Base-by-base conservation (phyloP, 495 filamentous ascomycete genomes). In the Jackrogersella multiformis region DNA sequence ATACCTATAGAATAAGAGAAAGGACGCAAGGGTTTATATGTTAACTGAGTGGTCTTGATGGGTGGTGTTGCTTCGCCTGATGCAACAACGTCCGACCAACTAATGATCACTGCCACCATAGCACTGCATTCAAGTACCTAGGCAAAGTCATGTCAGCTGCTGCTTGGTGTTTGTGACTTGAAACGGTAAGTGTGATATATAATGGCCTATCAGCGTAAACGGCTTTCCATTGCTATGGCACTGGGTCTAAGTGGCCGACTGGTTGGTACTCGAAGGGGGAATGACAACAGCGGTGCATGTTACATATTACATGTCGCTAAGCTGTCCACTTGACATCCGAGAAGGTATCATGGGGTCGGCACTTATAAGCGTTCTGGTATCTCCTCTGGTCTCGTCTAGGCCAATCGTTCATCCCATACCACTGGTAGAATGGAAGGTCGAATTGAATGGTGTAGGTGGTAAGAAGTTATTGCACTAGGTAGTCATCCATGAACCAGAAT, bases 401-500 rank as follows among this genome's bases (percentile, higher is more conserved):
- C 54, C 45, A 52, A 52, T 59, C 38, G 24, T 53, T 12, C 21
- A 53, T 58, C 24, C 7, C 23, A 12, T 12, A 12, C 12, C 20
- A 42, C 21, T 26, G 42, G 42, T 21, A n/a, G n/a, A n/a, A n/a
- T n/a, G n/a, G n/a, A n/a, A n/a, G n/a, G n/a, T n/a, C n/a, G n/a
- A n/a, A n/a, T n/a, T n/a, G n/a, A n/a, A n/a, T n/a, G n/a, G n/a
- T n/a, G n/a, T n/a, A n/a, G n/a, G n/a, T n/a, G n/a, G n/a, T n/a
- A n/a, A n/a, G n/a, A n/a, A n/a, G n/a, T n/a, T n/a, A n/a, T n/a
- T n/a, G 26, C 26, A 30, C 26, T 30, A 30, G 7, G 26, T 30
- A 30, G 21, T 39, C 21, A 32, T 36, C 34, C 24, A 41, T 15
- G 52, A 56, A 23, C 61, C 61, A 64, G 35, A 49, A 46, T 26